Base-by-base conservation (phyloP, 176 grass and related monocot species). In the Canna indica region DNA sequence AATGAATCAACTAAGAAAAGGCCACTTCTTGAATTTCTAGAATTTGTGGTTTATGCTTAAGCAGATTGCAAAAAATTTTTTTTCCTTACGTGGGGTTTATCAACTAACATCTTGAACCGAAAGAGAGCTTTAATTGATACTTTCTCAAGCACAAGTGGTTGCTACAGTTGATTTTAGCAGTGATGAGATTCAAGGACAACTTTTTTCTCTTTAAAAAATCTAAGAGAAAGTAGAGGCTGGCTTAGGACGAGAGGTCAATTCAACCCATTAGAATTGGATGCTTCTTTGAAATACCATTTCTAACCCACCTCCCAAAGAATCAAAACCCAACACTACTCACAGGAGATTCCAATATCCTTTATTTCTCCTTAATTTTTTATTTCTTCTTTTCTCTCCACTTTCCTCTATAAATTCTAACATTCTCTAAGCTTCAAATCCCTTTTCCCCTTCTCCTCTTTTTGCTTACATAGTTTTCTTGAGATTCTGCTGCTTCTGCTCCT, bases 351-450 rank as follows among this genome's bases (percentile, higher is more conserved):
- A 28, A 22, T 26, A 8, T 31, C 36, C 30, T 36, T 18, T 64
- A 6, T 64, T 15, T 20, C 59, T 64, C 15, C n/a, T 11, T 22
- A 44, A 44, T 7, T 53, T n/a, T 53, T n/a, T 53, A 18, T n/a
- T 1, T 53, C 3, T 3, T 22, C 33, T 6, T 22, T 10, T 14
- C 6, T n/a, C 20, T 29, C 45, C 26, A 47, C 30, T 50, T 70
- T 70, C 13, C 27, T 48, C 26, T 70, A 70, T 70, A 70, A 48
- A 70, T 70, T 48, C 68, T 5, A 29, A 3, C 44, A 11, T 31
- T 48, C 14, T 31, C 68, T 70, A 47, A 20, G 68, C 45, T 48
- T 24, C 68, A 50, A 70, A 32, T 70, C 68, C 68, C 68, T 41
- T 67, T 70, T 48, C 36, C 38, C 24, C 68, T 18, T 34, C 68